Evolutionary conservation across 495 filamentous ascomycete species (phyloP).

Genomic region (Penicilliopsis zonata): DNA sequence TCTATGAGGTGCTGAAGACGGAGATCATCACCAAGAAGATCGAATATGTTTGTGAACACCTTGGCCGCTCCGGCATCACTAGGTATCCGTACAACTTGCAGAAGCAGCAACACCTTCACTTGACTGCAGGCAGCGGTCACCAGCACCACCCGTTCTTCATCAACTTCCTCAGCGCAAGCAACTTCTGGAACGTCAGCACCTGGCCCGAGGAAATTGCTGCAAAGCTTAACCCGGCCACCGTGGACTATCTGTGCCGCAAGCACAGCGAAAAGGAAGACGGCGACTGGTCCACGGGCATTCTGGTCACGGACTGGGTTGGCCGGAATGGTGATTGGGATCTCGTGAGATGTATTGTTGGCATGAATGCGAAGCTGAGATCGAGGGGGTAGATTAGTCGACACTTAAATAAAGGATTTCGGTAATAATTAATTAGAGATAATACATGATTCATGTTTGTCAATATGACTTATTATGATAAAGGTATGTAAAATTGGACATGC

Average conservation of each 20-base stretch:
- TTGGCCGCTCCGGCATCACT: constrained; percentile 52
- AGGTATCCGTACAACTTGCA: constrained; percentile 33
- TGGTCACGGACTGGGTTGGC: constrained; percentile 92
- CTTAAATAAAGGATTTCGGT: neutral
- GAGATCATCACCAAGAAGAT: constrained; percentile 75
- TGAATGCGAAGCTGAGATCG: constrained; percentile 60
- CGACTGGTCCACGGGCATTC: constrained; percentile 79
- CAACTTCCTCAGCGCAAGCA: constrained; percentile 83
- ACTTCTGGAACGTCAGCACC: constrained; percentile 82
- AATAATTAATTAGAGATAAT: neutral
- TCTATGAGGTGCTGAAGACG: constrained; percentile 74
- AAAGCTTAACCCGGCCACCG: constrained; percentile 81
- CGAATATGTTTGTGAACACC: constrained; percentile 54
- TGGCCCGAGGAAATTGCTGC: constrained; percentile 94
- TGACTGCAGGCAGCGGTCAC: constrained; percentile 17
- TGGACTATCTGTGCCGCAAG: constrained; percentile 62
- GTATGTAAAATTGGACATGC: no score
- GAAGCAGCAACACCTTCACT: no score
- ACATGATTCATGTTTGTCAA: neutral
- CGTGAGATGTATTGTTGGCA: constrained; percentile 75
- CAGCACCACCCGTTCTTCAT: constrained; percentile 59
- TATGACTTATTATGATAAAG: neutral
- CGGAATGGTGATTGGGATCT: constrained; percentile 87
- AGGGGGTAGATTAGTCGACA: constrained; percentile 5
- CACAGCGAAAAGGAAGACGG: constrained; percentile 49